A percentile compares a stretch with the other conserved stretches of the same genome.
phyloP scores from a whole-genome alignment of 2,329 filamentous ascomycete genomes.

The Aspergillus spinulosporus region DNA sequence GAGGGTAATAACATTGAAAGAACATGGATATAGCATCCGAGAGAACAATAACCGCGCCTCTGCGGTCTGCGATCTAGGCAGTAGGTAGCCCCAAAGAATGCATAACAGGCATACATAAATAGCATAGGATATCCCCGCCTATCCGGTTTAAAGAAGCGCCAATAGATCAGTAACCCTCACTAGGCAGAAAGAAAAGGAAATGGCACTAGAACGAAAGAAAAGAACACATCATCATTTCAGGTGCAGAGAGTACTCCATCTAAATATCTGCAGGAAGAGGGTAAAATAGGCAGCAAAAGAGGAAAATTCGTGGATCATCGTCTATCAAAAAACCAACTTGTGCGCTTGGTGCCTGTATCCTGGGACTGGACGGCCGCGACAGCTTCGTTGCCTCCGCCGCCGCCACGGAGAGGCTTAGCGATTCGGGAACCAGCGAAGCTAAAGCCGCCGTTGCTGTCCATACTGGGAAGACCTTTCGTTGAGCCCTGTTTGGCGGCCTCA shows the following conservation, averaged over 20 bases:
- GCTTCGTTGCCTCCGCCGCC: constrained; percentile 39
- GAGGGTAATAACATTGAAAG: not conserved
- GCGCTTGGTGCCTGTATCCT: constrained; percentile 68
- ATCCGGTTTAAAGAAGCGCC: not conserved
- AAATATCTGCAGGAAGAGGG: constrained; percentile 26
- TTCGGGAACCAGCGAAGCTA: constrained; percentile 64
- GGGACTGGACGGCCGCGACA: constrained; percentile 61
- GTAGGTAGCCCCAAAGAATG: not conserved
- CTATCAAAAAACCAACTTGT: constrained; percentile 57
- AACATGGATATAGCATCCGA: not conserved
- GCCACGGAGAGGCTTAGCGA: constrained; percentile 65
- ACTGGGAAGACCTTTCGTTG: constrained; percentile 76
- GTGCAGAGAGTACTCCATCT: constrained; percentile 8
- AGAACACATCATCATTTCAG: constrained; percentile 1
- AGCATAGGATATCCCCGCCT: constrained; percentile 2
- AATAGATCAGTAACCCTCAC: not conserved
- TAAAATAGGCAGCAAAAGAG: constrained; percentile 30
- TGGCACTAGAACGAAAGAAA: not conserved
- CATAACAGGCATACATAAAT: not conserved
- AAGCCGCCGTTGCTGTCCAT: constrained; percentile 67
- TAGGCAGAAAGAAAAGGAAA: constrained; percentile 2
- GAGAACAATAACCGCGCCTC: not conserved
- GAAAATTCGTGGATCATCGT: constrained; percentile 37
- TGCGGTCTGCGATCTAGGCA: not conserved
- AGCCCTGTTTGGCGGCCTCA: constrained; percentile 89